A percentile compares a stretch with the other conserved stretches of the same genome.
Conservation (phyloP, 805 yeast species). For the Candida berthetii region DNA sequence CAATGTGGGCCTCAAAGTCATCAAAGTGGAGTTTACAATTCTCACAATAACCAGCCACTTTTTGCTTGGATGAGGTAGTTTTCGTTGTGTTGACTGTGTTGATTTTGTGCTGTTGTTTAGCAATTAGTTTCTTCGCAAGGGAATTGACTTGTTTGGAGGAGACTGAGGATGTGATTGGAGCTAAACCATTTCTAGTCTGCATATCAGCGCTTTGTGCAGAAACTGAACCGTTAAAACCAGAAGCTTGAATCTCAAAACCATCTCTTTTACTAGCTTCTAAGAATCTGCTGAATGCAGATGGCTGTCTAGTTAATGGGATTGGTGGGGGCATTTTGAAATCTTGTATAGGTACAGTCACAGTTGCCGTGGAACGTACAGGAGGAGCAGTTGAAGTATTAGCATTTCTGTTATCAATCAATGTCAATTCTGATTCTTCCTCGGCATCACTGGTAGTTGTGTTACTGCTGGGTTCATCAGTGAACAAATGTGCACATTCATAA, state of each 20-base stretch:
- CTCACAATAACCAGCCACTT: constrained; percentile 80
- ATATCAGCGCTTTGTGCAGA: constrained; percentile 17
- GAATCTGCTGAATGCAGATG: constrained; percentile 13
- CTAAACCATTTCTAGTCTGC: constrained; percentile 49
- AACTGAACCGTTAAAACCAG: constrained; percentile 46
- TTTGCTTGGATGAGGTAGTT: constrained; percentile 14
- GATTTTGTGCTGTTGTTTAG: constrained; percentile 10
- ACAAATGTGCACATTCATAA: constrained; percentile 5
- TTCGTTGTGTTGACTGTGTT: constrained; percentile 5
- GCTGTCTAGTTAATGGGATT: constrained; percentile 12
- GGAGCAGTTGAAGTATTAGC: constrained; percentile 9
- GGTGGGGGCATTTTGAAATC: constrained; percentile 1
- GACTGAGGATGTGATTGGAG: constrained; percentile 53
- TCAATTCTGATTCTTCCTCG: constrained; percentile 4
- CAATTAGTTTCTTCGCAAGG: constrained; percentile 36
- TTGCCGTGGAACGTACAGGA: too few species aligned
- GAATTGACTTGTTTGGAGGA: constrained; percentile 45
- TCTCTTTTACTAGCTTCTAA: constrained; percentile 17
- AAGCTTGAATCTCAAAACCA: constrained; percentile 53
- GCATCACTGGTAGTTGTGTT: background rate
- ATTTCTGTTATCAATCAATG: too few species aligned
- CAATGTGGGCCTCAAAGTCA: constrained; percentile 69
- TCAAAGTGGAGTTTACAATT: constrained; percentile 85
- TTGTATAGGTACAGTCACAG: too few species aligned
- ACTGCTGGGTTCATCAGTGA: background rate